These are phyloP conservation scores for Aspergillus asperescens DNA, from an alignment of 495 filamentous ascomycete genomes.

Conservation along the genomic window DNA sequence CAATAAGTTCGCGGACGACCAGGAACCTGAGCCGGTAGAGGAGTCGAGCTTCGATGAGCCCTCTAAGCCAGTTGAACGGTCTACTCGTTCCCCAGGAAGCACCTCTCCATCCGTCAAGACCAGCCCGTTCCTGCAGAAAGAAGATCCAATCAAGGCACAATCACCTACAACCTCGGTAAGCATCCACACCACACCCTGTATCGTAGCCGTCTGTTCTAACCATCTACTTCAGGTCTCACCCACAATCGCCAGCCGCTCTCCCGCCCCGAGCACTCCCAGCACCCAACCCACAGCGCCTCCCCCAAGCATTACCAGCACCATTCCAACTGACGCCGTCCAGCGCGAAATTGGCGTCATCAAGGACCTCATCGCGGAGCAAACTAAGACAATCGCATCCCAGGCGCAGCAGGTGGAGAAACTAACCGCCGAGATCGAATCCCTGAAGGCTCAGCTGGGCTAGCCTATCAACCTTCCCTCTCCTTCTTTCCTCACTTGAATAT, in stretches of 20 bases:
- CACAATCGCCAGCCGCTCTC: constrained; percentile 14
- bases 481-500: neutral
- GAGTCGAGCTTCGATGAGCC: constrained; percentile 80
- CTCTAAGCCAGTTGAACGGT: constrained; percentile 56
- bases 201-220: neutral
- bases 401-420: constrained; percentile 41
- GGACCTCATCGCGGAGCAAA: constrained; percentile 40
- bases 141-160: constrained; percentile 26
- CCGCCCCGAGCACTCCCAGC: neutral
- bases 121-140: constrained; percentile 34
- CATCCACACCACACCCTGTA: neutral
- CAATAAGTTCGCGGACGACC: constrained; percentile 74
- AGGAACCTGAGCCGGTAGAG: constrained; percentile 55
- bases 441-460: constrained; percentile 40
- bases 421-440: constrained; percentile 41
- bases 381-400: constrained; percentile 42
- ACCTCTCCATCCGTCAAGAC: constrained; percentile 31
- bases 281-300: constrained; percentile 19
- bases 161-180: constrained; percentile 18
- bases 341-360: constrained; percentile 44
- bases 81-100: constrained; percentile 26
- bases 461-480: too few relatives aligned
- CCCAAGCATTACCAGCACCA: constrained; percentile 17
- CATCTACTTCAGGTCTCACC: neutral
- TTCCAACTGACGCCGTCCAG: constrained; percentile 24